These are phyloP conservation scores for Xylaria nigripes DNA, from an alignment of 495 filamentous ascomycete species.

Conservation along the genomic window DNA sequence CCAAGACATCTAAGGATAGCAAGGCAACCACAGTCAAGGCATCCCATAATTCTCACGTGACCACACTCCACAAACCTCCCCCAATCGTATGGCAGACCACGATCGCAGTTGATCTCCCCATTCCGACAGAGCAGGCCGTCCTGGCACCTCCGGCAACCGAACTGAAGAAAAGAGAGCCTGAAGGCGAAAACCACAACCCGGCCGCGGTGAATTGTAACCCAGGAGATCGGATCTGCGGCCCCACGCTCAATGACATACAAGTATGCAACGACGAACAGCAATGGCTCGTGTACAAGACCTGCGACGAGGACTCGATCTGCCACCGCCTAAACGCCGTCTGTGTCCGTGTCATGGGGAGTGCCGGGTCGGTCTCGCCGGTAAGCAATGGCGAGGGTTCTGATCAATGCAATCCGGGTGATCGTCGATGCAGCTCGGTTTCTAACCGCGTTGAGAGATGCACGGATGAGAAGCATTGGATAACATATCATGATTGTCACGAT, in stretches of 20 bases:
- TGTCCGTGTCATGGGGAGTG: neutral
- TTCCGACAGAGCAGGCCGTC: neutral
- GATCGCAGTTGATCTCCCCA: neutral
- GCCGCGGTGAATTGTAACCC: neutral
- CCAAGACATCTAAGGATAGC: neutral
- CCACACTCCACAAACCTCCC: neutral
- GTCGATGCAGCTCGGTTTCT: neutral
- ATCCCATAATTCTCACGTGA: neutral
- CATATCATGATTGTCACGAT: constrained; percentile 8
- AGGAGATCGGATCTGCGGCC: constrained; percentile 2
- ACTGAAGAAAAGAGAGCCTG: neutral
- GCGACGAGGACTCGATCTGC: neutral
- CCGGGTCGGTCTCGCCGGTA: neutral
- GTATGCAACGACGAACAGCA: constrained; percentile 5
- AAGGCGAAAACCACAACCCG: neutral
- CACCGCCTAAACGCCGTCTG: constrained; percentile 1
- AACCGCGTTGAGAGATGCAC: constrained; percentile 9
- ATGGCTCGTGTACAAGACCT: constrained; percentile 4
- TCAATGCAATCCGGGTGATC: constrained; percentile 4
- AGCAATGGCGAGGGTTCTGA: neutral
- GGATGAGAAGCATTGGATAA: neutral
- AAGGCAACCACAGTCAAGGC: neutral
- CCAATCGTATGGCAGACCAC: neutral
- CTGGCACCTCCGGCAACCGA: neutral
- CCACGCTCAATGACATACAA: neutral